A percentile compares a stretch with the other conserved stretches of the same genome.
These are phyloP conservation scores for Priceomyces castillae DNA, from an alignment of 805 yeast genomes.

Conservation along the genomic window DNA sequence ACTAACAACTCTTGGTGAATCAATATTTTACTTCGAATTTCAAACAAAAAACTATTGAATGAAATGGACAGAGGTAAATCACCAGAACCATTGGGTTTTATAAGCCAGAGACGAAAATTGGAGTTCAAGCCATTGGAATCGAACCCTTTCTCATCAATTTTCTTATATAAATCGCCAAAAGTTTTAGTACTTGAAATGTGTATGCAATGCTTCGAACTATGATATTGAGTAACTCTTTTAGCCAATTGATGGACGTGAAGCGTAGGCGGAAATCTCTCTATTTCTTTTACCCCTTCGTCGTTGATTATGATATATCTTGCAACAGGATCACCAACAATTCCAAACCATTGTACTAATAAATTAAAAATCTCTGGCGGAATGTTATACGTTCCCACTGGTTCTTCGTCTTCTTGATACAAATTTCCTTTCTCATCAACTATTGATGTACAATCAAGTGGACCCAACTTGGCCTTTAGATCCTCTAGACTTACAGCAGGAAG, in stretches of 20 bases:
- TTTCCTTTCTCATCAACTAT: conserved; percentile 47
- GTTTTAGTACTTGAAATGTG: conserved; percentile 32
- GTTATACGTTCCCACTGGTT: conserved; percentile 14
- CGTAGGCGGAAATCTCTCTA: conserved; percentile 37
- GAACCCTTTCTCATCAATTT: background rate
- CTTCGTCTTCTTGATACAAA: conserved; percentile 27
- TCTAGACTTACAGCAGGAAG: conserved; percentile 25
- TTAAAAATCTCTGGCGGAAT: conserved; percentile 47
- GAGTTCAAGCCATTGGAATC: conserved; percentile 7
- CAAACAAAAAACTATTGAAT: conserved; percentile 25
- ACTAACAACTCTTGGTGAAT: conserved; percentile 23
- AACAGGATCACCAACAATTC: conserved; percentile 39
- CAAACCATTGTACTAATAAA: conserved; percentile 53
- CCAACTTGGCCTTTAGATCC: conserved; percentile 31
- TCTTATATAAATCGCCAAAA: conserved; percentile 31
- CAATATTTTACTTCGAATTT: conserved; percentile 26
- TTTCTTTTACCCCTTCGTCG: conserved; percentile 23
- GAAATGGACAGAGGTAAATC: conserved; percentile 24
- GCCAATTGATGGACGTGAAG: conserved; percentile 34
- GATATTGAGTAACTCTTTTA: conserved; percentile 15
- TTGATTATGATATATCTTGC: conserved; percentile 25
- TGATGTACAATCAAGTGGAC: conserved; percentile 45
- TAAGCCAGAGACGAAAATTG: conserved; percentile 37
- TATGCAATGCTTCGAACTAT: conserved; percentile 10
- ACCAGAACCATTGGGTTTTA: conserved; percentile 22